Conservation (phyloP, 176 grass and related monocot genomes). For the Miscanthus lutarioriparius region DNA sequence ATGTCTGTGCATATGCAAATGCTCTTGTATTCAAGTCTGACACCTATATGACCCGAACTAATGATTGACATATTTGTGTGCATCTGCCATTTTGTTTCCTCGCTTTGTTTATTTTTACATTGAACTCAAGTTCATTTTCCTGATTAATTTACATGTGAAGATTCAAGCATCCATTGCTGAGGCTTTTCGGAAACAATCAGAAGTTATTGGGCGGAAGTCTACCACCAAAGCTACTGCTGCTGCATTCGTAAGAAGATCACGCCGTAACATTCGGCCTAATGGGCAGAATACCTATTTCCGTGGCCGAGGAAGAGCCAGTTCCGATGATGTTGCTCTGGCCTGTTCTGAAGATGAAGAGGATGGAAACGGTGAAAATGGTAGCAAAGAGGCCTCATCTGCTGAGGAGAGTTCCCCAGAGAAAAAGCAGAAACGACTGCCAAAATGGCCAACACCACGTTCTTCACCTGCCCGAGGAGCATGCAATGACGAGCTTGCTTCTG, state of each 20-base stretch:
- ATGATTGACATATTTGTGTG: background rate
- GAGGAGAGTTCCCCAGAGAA: constrained; percentile 59
- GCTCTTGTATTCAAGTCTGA: background rate
- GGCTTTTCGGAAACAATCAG: constrained; percentile 64
- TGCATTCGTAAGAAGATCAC: constrained; percentile 58
- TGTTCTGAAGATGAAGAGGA: constrained; percentile 66
- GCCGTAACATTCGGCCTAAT: constrained; percentile 46
- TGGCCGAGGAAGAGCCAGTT: constrained; percentile 51
- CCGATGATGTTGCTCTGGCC: constrained; percentile 35
- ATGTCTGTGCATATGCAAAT: background rate
- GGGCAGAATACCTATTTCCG: constrained; percentile 34
- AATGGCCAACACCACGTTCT: constrained; percentile 56
- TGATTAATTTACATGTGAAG: constrained; percentile 43
- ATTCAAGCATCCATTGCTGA: constrained; percentile 88
- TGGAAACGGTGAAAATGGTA: constrained; percentile 52
- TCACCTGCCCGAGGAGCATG: constrained; percentile 65
- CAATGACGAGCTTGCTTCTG: constrained; percentile 49
- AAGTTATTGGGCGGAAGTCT: constrained; percentile 60
- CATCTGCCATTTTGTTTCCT: constrained; percentile 22
- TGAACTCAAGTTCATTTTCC: background rate
- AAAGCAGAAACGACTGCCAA: constrained; percentile 55
- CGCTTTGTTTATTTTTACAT: background rate
- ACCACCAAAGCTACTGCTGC: constrained; percentile 45
- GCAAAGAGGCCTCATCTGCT: constrained; percentile 57
- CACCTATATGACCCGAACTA: background rate